Percentiles rank a stretch among this genome's conserved stretches.
Evolutionary conservation across 2,329 filamentous ascomycete genomes (phyloP).

Genomic region (Fusarium goolgardi): DNA sequence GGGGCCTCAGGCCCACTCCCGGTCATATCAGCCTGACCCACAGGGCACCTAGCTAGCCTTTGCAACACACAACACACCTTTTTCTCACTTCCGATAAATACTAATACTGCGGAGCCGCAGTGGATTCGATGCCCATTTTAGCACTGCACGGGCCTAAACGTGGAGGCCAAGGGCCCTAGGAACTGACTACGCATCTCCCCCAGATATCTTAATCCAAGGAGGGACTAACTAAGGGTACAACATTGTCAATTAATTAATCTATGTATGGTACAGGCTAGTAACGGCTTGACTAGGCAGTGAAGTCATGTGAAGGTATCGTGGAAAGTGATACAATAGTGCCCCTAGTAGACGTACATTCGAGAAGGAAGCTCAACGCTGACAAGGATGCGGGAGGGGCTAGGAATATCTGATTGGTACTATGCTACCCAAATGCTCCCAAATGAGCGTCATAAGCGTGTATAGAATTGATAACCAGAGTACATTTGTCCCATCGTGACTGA

Average conservation of each 20-base stretch:
- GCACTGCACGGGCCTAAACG: slow-evolving; percentile 37
- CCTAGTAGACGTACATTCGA: slow-evolving; percentile 24
- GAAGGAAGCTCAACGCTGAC: slow-evolving; percentile 24
- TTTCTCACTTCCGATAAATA: too few species aligned
- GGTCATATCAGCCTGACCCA: too few species aligned
- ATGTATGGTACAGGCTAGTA: slow-evolving; percentile 7
- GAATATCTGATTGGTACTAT: neutral
- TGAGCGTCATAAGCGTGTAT: slow-evolving; percentile 14
- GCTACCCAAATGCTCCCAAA: neutral
- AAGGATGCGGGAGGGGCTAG: slow-evolving; percentile 6
- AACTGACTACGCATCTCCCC: slow-evolving; percentile 39
- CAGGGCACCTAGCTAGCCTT: too few species aligned
- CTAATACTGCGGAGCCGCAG: slow-evolving; percentile 49
- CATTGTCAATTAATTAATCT: slow-evolving; percentile 23
- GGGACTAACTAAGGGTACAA: slow-evolving; percentile 13
- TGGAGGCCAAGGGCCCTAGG: slow-evolving; percentile 36
- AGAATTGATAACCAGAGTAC: slow-evolving; percentile 22
- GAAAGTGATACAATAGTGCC: slow-evolving; percentile 39
- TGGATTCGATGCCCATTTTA: slow-evolving; percentile 37
- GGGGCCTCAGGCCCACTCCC: too few species aligned
- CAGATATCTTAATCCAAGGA: slow-evolving; percentile 29
- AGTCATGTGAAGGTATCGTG: slow-evolving; percentile 25
- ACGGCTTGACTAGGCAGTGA: slow-evolving; percentile 2
- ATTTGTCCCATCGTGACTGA: slow-evolving; percentile 30
- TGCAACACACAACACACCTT: too few species aligned